These are phyloP conservation scores for Leucoagaricus sp. DNA, from an alignment of 1,284 basidiomycete genomes.

Conservation along the genomic window DNA sequence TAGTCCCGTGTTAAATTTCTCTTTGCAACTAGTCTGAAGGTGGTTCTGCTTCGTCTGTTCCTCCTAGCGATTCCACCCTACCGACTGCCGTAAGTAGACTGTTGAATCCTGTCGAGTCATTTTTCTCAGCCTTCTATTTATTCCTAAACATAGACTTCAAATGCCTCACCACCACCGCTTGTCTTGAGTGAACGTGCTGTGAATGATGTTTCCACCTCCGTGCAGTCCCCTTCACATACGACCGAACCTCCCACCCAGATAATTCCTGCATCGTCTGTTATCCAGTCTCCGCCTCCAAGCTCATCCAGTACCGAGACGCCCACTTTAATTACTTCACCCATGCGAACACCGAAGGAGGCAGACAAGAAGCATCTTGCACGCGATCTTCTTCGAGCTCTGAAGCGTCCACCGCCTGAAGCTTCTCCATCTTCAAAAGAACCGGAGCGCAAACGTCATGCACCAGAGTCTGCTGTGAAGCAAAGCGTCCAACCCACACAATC, in stretches of 20 bases:
- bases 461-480: slow-evolving; percentile 12
- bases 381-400: slow-evolving; percentile 39
- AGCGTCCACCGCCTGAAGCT: slow-evolving; percentile 20
- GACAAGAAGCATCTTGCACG: slow-evolving; percentile 38
- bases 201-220: background rate
- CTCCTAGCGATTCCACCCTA: background rate
- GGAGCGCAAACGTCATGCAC: slow-evolving; percentile 28
- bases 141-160: background rate
- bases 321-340: background rate
- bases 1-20: background rate
- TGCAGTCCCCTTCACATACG: background rate
- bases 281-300: slow-evolving; percentile 3
- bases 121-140: background rate
- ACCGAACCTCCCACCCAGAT: background rate
- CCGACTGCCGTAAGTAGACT: background rate
- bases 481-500: no score
- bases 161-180: background rate
- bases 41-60: background rate
- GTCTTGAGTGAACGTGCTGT: background rate
- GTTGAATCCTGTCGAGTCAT: background rate
- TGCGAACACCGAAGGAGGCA: slow-evolving; percentile 32
- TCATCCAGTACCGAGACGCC: background rate
- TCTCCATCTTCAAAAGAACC: slow-evolving; percentile 16
- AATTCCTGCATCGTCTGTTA: background rate
- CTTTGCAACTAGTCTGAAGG: background rate